These are phyloP conservation scores for Pholiota molesta DNA, from an alignment of 768 basidiomycete species.

Conservation along the genomic window DNA sequence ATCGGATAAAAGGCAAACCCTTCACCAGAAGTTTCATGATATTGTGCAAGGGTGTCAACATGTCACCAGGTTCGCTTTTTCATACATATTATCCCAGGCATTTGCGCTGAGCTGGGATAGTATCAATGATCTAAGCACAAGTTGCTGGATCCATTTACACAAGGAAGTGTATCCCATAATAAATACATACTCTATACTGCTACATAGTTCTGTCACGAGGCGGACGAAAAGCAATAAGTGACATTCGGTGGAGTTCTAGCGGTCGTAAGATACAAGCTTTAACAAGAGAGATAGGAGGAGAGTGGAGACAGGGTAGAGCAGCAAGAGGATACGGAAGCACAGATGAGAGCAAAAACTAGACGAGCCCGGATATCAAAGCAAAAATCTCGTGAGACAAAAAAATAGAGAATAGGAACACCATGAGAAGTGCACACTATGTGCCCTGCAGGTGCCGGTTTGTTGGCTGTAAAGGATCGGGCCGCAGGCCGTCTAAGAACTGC, in stretches of 20 bases:
- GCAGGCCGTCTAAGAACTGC: conserved; percentile 63
- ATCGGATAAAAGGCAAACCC: neutral
- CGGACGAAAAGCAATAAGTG: conserved; percentile 8
- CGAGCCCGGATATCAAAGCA: conserved; percentile 14
- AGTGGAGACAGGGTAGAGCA: neutral
- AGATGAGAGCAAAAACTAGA: conserved; percentile 1
- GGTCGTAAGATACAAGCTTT: conserved; percentile 4
- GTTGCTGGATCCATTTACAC: conserved; percentile 46
- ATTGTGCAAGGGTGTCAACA: neutral
- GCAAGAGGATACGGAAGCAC: neutral
- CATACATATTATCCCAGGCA: neutral
- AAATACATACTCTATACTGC: conserved; percentile 36
- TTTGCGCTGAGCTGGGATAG: neutral
- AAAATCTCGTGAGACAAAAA: conserved; percentile 24
- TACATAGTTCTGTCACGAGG: conserved; percentile 29
- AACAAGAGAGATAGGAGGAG: neutral
- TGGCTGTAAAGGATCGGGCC: conserved; percentile 39
- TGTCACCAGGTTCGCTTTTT: neutral
- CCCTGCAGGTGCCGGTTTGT: conserved; percentile 37
- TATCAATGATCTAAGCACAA: neutral
- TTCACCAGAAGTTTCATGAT: neutral
- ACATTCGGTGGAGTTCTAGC: conserved; percentile 8
- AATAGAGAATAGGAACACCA: conserved; percentile 19
- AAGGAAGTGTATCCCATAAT: conserved; percentile 37
- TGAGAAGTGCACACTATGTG: conserved; percentile 28